Evolutionary conservation across 305 asterid species (phyloP).

Genomic region (Solanum aculeatissimum): DNA sequence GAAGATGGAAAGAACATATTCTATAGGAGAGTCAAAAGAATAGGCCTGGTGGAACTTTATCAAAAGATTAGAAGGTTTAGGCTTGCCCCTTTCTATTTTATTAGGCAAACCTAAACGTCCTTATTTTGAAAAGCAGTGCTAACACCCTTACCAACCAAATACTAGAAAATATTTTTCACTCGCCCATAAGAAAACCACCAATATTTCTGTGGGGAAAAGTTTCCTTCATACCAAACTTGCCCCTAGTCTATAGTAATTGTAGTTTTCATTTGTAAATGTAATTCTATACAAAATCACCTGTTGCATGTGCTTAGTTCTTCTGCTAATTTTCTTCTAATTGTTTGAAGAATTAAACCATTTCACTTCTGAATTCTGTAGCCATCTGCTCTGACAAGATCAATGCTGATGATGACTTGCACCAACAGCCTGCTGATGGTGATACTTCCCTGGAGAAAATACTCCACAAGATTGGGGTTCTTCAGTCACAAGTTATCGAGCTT

Average conservation of each 20-base stretch:
- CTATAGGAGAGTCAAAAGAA: background rate
- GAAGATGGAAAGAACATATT: background rate
- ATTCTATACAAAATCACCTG: background rate
- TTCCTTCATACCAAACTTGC: background rate
- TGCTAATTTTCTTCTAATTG: background rate
- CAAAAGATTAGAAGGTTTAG: background rate
- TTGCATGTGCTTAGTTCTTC: background rate
- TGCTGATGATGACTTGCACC: slow-evolving; percentile 19
- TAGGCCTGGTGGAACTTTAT: background rate
- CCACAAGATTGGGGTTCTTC: slow-evolving; percentile 25
- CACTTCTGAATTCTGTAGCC: slow-evolving; percentile 3
- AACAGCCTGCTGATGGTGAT: slow-evolving; percentile 24
- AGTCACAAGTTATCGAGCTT: slow-evolving; percentile 32
- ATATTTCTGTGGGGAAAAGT: background rate
- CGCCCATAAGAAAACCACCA: background rate
- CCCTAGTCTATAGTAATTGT: background rate
- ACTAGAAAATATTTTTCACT: background rate
- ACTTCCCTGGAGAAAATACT: slow-evolving; percentile 28
- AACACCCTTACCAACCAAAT: background rate
- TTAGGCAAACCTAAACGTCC: background rate
- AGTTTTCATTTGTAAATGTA: background rate
- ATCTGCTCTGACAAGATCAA: slow-evolving; percentile 22
- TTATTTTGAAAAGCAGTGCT: background rate
- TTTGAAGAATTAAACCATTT: background rate
- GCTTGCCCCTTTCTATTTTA: background rate